Base-by-base conservation (phyloP, 768 basidiomycete species). In the Suillus luteus region DNA sequence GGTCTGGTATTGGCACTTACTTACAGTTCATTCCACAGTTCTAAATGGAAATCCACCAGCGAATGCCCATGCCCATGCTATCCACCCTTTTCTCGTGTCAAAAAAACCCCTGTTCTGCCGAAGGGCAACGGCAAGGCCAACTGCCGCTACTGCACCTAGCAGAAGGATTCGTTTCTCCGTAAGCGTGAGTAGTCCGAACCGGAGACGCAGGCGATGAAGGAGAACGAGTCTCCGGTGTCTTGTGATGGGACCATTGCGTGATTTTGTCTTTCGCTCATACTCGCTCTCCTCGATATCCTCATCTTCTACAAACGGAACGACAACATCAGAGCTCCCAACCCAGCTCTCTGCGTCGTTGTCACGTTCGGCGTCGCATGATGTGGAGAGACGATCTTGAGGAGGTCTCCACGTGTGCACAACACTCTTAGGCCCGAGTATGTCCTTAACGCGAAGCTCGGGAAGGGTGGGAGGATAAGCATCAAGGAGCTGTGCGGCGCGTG, bases 341-440 rank as follows among this genome's bases (percentile, higher is more conserved):
- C 89, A 85, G 9, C 76, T 72, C 73, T 90, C 90, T 4, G 88
- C 89, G 55, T 80, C 82, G 59, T 81, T 77, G 67, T 88, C 86
- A 9, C 73, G n/a, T 59, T 27, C n/a, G 22, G 22, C 35, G 33
- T 24, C 54, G 12, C 19, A 59, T 35, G 14, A 15, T 22, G 27
- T 17, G 9, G 46, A 61, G 31, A 58, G 62, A n/a, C 27, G 15
- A 17, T 22, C 19, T 59, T 60, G 61, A 12, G 55, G 83, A 85
- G 49, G 85, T 73, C n/a, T 75, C 91, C 91, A 94, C 10, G 92
- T 93, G 72, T 82, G 85, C 59, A 92, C 78, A 43, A 85, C 89
- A 69, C 90, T 92, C 68, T 90, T 86, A 1, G 89, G 90, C 10
- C 92, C 92, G 83, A 94, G 86, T 55, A 90, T 90, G 35, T 79